A percentile compares a stretch with the other conserved stretches of the same genome.
Conservation (phyloP, 208 protist genomes). For the Trypanosomatidae sp. region DNA sequence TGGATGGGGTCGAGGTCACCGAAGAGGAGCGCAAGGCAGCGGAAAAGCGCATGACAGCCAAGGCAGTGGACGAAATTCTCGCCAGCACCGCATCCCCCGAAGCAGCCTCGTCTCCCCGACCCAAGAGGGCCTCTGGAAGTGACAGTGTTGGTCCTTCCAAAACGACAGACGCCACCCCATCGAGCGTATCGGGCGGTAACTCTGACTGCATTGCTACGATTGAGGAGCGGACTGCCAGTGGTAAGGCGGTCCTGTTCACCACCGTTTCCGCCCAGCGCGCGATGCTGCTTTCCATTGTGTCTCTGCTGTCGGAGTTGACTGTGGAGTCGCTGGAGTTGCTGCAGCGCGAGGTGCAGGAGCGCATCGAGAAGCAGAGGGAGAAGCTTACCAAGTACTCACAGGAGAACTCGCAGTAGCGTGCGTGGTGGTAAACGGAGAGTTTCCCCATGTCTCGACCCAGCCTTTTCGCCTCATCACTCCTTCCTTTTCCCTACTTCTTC, state of each 20-base stretch:
- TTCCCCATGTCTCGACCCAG: background rate
- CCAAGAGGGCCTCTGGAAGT: slow-evolving; percentile 15
- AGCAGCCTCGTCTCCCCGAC: background rate
- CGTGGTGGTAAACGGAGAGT: background rate
- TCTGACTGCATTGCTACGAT: slow-evolving; percentile 9
- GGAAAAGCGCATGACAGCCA: slow-evolving; percentile 48
- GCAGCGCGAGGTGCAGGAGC: slow-evolving; percentile 68
- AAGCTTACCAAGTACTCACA: slow-evolving; percentile 24
- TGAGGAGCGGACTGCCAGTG: slow-evolving; percentile 30
- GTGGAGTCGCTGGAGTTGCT: slow-evolving; percentile 80
- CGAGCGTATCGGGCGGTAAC: background rate
- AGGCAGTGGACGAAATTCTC: slow-evolving; percentile 65
- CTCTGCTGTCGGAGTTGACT: slow-evolving; percentile 84
- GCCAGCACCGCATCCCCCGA: slow-evolving; percentile 9
- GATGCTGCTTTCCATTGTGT: slow-evolving; percentile 81
- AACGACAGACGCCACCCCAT: slow-evolving; percentile 7
- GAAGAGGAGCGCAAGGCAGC: slow-evolving; percentile 59
- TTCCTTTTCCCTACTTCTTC: slow-evolving; percentile 3
- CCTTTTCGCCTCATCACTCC: background rate
- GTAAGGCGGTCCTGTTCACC: slow-evolving; percentile 37
- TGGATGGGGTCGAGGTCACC: slow-evolving; percentile 87
- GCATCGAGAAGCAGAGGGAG: slow-evolving; percentile 43
- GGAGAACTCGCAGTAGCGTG: slow-evolving; percentile 12
- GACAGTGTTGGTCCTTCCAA: background rate
- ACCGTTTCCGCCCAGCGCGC: slow-evolving; percentile 66